Conservation (phyloP, 768 basidiomycete species). For the Mycena epipterygia region DNA sequence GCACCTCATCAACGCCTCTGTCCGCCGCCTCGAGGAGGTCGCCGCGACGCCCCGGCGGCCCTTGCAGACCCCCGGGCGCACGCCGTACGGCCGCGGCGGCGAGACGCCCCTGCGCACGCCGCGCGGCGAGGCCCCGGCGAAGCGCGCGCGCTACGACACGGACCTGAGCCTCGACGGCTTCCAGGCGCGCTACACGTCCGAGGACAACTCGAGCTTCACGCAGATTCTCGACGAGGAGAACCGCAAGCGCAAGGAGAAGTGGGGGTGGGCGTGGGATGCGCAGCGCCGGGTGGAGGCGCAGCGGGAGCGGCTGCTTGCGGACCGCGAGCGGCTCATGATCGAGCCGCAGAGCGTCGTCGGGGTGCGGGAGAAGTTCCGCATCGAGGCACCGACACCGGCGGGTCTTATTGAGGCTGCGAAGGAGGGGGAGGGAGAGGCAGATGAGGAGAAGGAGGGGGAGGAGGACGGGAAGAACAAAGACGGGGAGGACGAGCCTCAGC, state of each 20-base stretch:
- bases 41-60: slow-evolving; percentile 62
- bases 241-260: slow-evolving; percentile 79
- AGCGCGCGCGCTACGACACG: slow-evolving; percentile 72
- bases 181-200: slow-evolving; percentile 93
- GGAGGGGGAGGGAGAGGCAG: slow-evolving; percentile 41
- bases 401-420: slow-evolving; percentile 64
- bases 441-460: slow-evolving; percentile 43
- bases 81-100: slow-evolving; percentile 71
- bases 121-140: slow-evolving; percentile 59
- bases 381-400: slow-evolving; percentile 69
- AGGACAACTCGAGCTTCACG: slow-evolving; percentile 98
- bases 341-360: slow-evolving; percentile 74
- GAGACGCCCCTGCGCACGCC: slow-evolving; percentile 77
- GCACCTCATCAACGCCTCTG: slow-evolving; percentile 80
- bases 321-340: slow-evolving; percentile 78
- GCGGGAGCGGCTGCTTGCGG: slow-evolving; percentile 74
- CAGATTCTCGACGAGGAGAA: slow-evolving; percentile 94
- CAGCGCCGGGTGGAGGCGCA: slow-evolving; percentile 84
- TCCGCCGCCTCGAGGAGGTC: slow-evolving; percentile 78
- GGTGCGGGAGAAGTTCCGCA: slow-evolving; percentile 75
- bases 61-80: slow-evolving; percentile 67
- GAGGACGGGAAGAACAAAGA: slow-evolving; percentile 46
- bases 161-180: slow-evolving; percentile 85
- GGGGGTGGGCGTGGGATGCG: slow-evolving; percentile 96
- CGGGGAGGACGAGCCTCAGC: slow-evolving; percentile 26